Conservation (phyloP, 2,329 filamentous ascomycete genomes). For the Monosporascus sp. region DNA sequence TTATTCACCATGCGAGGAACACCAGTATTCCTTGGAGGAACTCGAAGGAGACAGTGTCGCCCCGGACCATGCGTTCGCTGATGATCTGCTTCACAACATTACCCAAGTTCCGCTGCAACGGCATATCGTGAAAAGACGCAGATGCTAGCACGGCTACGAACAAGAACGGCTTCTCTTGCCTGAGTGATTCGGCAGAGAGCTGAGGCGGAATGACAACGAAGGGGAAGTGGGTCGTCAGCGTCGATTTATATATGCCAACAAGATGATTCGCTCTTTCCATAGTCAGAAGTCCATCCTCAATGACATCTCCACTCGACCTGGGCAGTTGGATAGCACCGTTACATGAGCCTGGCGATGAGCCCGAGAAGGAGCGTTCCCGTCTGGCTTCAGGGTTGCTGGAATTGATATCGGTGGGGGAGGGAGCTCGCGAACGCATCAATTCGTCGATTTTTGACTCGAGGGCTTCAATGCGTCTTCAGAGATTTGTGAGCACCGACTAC, state of each 20-base stretch:
- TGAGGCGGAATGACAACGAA: conserved; percentile 4
- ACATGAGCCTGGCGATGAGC: neutral
- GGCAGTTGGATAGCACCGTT: neutral
- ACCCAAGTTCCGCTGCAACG: conserved; percentile 2
- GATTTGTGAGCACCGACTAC: neutral
- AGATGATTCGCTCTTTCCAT: neutral
- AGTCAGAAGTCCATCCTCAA: conserved; percentile 1
- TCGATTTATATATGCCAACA: neutral
- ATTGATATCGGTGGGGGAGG: neutral
- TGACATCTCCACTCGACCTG: neutral
- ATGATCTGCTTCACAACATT: neutral
- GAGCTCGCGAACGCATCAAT: conserved; percentile 1
- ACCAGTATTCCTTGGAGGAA: conserved; percentile 5
- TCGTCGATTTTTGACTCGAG: conserved; percentile 5
- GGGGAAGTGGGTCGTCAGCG: conserved; percentile 4
- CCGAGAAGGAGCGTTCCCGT: neutral
- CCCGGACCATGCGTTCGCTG: neutral
- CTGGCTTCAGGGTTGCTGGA: neutral
- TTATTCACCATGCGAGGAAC: conserved; percentile 3
- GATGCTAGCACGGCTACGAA: conserved; percentile 1
- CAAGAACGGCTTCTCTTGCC: conserved; percentile 4
- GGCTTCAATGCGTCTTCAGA: conserved; percentile 2
- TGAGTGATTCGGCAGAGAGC: conserved; percentile 1
- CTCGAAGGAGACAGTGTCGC: neutral
- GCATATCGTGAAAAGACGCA: neutral